Conservation (phyloP, 768 basidiomycete species). For the Lactarius pseudohatsudake region DNA sequence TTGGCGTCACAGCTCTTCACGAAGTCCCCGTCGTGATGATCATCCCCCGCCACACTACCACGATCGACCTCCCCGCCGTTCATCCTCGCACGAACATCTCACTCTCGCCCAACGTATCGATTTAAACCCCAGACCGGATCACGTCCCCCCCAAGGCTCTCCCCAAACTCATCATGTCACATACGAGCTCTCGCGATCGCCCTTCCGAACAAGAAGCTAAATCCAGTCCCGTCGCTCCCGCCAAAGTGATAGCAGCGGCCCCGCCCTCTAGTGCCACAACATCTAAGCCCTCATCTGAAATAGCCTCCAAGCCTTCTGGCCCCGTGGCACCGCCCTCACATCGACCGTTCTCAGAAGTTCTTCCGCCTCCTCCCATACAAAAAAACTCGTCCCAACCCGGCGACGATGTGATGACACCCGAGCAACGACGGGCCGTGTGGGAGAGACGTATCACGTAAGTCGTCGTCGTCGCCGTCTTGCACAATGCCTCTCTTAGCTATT, state of each 20-base stretch:
- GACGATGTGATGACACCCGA: constrained; percentile 35
- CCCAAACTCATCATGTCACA: neutral
- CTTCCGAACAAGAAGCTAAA: neutral
- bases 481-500: neutral
- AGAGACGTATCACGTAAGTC: constrained; percentile 43
- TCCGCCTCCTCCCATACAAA: constrained; percentile 15
- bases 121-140: neutral
- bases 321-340: neutral
- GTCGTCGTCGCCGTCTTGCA: neutral
- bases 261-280: neutral
- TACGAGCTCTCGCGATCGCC: neutral
- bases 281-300: neutral
- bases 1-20: neutral
- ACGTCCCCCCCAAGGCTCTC: neutral
- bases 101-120: neutral
- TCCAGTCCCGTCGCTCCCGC: neutral
- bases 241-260: neutral
- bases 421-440: constrained; percentile 42
- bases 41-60: neutral
- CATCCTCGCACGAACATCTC: neutral
- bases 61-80: neutral
- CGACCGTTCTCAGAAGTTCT: constrained; percentile 10
- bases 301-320: neutral
- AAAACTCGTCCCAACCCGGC: neutral
- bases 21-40: constrained; percentile 19